Evolutionary conservation across 2,329 filamentous ascomycete genomes (phyloP).

Genomic region (Xylariaceae sp.): DNA sequence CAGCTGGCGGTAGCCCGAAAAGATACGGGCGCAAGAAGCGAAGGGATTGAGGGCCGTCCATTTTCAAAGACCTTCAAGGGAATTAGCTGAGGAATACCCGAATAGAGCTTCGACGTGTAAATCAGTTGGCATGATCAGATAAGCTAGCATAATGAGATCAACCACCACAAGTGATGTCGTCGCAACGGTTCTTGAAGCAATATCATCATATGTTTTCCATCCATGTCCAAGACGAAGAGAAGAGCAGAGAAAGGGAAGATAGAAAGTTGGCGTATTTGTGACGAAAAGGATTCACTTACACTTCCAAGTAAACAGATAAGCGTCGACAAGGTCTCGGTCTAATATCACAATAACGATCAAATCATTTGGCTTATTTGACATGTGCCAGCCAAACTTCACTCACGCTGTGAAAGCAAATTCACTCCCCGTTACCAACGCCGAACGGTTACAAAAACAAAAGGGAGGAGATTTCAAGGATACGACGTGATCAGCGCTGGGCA

Average conservation of each 20-base stretch:
- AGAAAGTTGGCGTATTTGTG: neutral
- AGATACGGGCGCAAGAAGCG: constrained; percentile 55
- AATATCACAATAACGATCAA: neutral
- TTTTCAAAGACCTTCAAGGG: constrained; percentile 32
- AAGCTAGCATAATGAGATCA: constrained; percentile 51
- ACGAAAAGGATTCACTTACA: neutral
- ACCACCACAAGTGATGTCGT: constrained; percentile 48
- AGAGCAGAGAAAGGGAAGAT: neutral
- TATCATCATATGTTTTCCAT: constrained; percentile 51
- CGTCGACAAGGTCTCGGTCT: neutral
- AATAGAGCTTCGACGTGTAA: constrained; percentile 1
- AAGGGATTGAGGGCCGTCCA: constrained; percentile 43
- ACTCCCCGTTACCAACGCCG: neutral
- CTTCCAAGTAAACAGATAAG: neutral
- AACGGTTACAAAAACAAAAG: neutral
- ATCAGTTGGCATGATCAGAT: constrained; percentile 36
- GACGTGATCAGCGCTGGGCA: neutral
- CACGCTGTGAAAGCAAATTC: too few relatives aligned
- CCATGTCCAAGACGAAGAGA: neutral
- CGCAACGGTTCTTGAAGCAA: constrained; percentile 55
- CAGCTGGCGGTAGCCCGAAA: constrained; percentile 37
- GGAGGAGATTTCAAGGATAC: neutral
- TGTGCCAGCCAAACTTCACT: neutral
- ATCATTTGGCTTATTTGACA: neutral
- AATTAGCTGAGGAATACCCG: constrained; percentile 20